Conservation (phyloP, 805 yeast genomes). For the Candida taoyuanica region DNA sequence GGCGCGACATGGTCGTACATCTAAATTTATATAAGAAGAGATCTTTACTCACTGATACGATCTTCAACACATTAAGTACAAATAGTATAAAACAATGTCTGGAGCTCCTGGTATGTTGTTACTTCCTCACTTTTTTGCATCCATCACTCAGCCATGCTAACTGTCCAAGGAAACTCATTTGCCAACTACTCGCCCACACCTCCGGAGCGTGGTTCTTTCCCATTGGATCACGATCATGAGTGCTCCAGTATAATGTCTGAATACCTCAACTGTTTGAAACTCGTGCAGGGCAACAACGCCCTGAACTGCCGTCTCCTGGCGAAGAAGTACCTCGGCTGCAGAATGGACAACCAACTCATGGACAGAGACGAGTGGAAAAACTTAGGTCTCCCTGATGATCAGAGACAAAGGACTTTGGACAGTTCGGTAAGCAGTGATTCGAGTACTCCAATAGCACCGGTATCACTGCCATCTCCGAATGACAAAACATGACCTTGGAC, state of each 20-base stretch:
- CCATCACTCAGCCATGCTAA: no score
- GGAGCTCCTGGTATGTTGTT: conserved; percentile 17
- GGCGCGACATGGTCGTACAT: no score
- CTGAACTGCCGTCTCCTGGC: conserved; percentile 88
- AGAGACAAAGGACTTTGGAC: conserved; percentile 20
- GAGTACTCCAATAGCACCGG: neutral
- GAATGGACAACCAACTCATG: conserved; percentile 80
- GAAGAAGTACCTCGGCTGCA: conserved; percentile 72
- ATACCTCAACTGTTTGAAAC: conserved; percentile 73
- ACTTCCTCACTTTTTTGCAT: conserved; percentile 20
- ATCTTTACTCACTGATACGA: no score
- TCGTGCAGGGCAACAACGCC: conserved; percentile 78
- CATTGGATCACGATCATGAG: conserved; percentile 84
- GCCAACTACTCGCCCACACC: conserved; percentile 73
- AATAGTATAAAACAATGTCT: conserved; percentile 7
- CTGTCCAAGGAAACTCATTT: conserved; percentile 36
- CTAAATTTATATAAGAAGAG: no score
- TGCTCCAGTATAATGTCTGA: conserved; percentile 71
- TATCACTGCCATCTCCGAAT: neutral
- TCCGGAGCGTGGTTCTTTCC: conserved; percentile 95
- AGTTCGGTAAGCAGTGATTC: no score
- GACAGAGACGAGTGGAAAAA: conserved; percentile 54
- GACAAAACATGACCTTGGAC: neutral
- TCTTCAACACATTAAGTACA: neutral
- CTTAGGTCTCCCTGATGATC: conserved; percentile 57